Base-by-base conservation (phyloP, 2,329 filamentous ascomycete species). In the Trichoderma atrobrunneum region DNA sequence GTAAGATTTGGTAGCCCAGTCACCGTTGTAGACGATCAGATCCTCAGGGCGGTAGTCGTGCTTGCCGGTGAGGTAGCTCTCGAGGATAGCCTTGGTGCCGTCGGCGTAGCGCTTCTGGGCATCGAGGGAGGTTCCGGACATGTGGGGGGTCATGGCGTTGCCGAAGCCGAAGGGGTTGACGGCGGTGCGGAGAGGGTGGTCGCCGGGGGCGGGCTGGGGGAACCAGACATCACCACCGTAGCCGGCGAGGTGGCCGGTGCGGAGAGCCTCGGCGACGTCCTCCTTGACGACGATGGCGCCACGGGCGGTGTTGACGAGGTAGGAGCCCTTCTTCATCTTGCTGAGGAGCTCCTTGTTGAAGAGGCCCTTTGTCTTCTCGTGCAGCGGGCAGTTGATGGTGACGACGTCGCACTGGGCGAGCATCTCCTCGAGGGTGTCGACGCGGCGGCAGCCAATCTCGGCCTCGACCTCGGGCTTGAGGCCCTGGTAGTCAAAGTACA, bases 401-500 rank as follows among this genome's bases (percentile, higher is more conserved):
- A 99, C 95, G 74, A 98, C 89, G 78, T 98, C 96, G 83, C 95
- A 98, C 88, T 97, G 94, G 54, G 89, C 88, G 74, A 99, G 85
- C 90, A 99, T 92, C 84, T 98, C 95, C 88, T 98, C 95, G 79
- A 99, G 91, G 79, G 82, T 89, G 63, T 95, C 92, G 73, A 98
- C 94, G 74, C 96, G 91, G 79, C 94, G 90, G 89, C 92, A 95
- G 83, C 95, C 95, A 85, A 98, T 98, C 88, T 98, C 95, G 85
- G 92, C 90, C 90, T 98, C 95, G 79, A 90, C 87, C 87, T 97
- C 94, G 73, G 93, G 80, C 73, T 85, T 88, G 76, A 99, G 88
- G 67, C 95, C 94, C 89, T 99, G 96, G 92, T 99, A 99, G 87
- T 99, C 96, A 83, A 93, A 98, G 93, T 99, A 99, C 75, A 98